Evolutionary conservation across 192 early-diverging fungal species (phyloP), one percentile per base, ranked within the genome.

Genomic region (Linnemannia schmuckeri): DNA sequence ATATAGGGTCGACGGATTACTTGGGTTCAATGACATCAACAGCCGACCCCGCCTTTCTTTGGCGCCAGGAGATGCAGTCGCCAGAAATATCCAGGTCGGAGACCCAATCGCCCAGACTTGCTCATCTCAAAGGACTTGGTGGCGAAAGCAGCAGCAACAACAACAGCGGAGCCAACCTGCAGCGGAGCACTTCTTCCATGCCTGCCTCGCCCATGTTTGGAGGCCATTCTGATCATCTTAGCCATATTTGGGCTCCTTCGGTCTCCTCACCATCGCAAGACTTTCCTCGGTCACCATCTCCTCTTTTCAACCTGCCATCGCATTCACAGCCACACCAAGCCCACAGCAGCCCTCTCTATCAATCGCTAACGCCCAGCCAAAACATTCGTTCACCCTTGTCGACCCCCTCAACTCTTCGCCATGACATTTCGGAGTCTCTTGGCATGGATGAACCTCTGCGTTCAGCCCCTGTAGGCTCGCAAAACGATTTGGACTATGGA

Each of bases 181-280:
- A 52, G 37, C 71, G 79, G 30, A 80, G 22, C 42, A 49, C 79
- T 27, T 72, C 79, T n/a, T 80, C 79, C 6, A 68, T 80, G 79
- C 79, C 79, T 7, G 66, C 79, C 15, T 80, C 79, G 4, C 79
- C 79, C 27, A 35, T 55, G 40, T 74, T 80, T 66, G 79, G 79
- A 3, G 72, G 72, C 6, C 79, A 74, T 46, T 80, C 79, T 1
- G 79, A 80, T 6, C 79, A 72, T 44, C 35, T 80, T 42, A 80
- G 54, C 40, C 79, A 74, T 44, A 74, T 80, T 33, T 80, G 79
- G 79, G 40, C 55, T 35, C 79, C 70, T 0, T 42, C n/a, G 27
- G 72, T 72, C 1, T 80, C 79, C 9, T 55, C 79, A 8, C 70
- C 72, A 3, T 41, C 66, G 9, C 77, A 73, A 9, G 74, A 72